A percentile compares a stretch with the other conserved stretches of the same genome.
Evolutionary conservation across 176 grass and related monocot genomes (phyloP).

Genomic region (Avena sativa): DNA sequence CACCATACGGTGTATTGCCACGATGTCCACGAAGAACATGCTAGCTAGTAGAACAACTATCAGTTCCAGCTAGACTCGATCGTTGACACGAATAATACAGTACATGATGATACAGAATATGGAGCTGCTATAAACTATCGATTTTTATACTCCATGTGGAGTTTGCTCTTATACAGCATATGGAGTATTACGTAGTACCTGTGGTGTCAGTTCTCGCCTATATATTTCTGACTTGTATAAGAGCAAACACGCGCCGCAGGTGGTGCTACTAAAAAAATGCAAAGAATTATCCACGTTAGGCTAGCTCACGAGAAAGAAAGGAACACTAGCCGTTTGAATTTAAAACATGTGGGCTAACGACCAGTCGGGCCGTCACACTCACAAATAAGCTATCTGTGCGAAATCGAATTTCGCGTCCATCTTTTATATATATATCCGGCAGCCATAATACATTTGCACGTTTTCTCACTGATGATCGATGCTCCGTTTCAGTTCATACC

Average conservation of each 20-base stretch:
- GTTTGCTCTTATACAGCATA: neutral
- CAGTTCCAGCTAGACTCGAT: neutral
- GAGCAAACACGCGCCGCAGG: neutral
- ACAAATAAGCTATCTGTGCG: neutral
- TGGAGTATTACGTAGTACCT: neutral
- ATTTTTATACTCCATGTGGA: too few species aligned
- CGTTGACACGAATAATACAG: too few species aligned
- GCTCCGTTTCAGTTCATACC: neutral
- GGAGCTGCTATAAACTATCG: too few species aligned
- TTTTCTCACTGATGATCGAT: neutral
- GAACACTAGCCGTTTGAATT: neutral
- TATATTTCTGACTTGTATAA: too few species aligned
- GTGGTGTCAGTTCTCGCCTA: too few species aligned
- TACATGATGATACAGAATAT: too few species aligned
- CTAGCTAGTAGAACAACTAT: neutral
- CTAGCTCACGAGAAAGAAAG: neutral
- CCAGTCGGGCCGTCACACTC: neutral
- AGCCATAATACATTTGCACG: neutral
- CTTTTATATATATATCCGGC: neutral
- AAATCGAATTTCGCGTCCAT: conserved; percentile 11
- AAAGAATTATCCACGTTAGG: neutral
- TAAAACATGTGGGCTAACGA: neutral
- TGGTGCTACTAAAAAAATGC: neutral
- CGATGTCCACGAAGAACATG: neutral
- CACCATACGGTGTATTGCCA: neutral